These are phyloP conservation scores for Rhynchospora pubera DNA, from an alignment of 176 grass and related monocot genomes.

Conservation along the genomic window DNA sequence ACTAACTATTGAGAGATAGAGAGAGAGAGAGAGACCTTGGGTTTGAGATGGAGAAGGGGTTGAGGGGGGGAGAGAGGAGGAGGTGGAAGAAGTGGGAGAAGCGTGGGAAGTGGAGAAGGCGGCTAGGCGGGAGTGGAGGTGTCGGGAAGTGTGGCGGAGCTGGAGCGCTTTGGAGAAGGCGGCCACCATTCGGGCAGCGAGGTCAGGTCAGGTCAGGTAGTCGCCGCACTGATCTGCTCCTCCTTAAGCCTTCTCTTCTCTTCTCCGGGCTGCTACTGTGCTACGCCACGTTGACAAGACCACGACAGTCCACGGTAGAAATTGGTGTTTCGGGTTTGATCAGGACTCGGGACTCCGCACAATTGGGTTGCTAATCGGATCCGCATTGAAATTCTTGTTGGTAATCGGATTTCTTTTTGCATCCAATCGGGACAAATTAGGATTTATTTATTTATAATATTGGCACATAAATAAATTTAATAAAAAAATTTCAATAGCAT, in stretches of 20 bases:
- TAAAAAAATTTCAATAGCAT: too few relatives aligned
- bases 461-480: too few relatives aligned
- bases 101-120: constrained; percentile 28
- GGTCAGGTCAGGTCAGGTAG: neutral
- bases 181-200: constrained; percentile 42
- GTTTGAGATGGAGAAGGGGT: constrained; percentile 16
- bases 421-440: neutral
- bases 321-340: neutral
- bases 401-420: neutral
- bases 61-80: constrained; percentile 2
- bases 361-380: neutral
- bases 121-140: constrained; percentile 12
- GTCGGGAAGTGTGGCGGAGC: constrained; percentile 19
- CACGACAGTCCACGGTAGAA: too few relatives aligned
- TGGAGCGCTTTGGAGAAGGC: constrained; percentile 46
- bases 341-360: neutral
- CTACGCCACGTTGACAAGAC: too few relatives aligned
- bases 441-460: neutral
- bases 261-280: too few relatives aligned
- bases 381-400: neutral
- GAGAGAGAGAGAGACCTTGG: constrained; percentile 27
- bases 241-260: neutral
- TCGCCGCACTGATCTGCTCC: neutral
- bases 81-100: constrained; percentile 10
- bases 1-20: neutral